phyloP scores from a whole-genome alignment of 139 green algal genomes.

The Bryopsis sp. region DNA sequence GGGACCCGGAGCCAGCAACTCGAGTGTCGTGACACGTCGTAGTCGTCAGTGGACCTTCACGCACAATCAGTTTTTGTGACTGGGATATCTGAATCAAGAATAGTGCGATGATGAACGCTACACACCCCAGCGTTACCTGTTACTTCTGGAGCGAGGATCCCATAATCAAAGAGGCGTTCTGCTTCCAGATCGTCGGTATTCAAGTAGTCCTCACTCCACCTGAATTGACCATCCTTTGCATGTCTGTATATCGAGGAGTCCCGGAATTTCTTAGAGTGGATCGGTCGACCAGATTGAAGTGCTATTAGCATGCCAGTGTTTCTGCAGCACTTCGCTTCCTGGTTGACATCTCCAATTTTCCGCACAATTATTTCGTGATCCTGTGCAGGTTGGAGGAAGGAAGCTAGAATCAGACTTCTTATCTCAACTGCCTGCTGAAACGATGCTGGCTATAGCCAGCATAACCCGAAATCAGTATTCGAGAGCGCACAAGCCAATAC shows the following conservation, averaged over 20 bases:
- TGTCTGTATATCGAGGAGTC: background rate
- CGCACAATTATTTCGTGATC: slow-evolving; percentile 40
- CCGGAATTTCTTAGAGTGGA: slow-evolving; percentile 31
- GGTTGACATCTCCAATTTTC: slow-evolving; percentile 32
- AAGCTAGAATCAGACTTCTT: too few species aligned
- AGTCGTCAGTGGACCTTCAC: slow-evolving; percentile 15
- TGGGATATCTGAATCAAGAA: too few species aligned
- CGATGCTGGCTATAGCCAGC: too few species aligned
- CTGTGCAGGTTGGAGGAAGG: background rate
- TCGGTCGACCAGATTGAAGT: slow-evolving; percentile 32
- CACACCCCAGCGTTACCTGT: slow-evolving; percentile 27
- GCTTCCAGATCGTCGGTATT: slow-evolving; percentile 41
- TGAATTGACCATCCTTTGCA: slow-evolving; percentile 24
- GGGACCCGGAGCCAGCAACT: slow-evolving; percentile 34
- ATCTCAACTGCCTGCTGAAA: too few species aligned
- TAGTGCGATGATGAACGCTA: too few species aligned
- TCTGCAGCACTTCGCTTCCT: slow-evolving; percentile 31
- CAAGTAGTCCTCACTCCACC: slow-evolving; percentile 24
- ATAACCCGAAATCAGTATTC: too few species aligned
- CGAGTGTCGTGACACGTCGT: slow-evolving; percentile 32
- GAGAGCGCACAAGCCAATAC: too few species aligned
- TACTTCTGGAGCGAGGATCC: slow-evolving; percentile 32
- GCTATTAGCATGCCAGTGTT: slow-evolving; percentile 32
- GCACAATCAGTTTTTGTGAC: too few species aligned
- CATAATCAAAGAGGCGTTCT: slow-evolving; percentile 60